These are phyloP conservation scores for Circinella minor DNA, from an alignment of 371 early-diverging fungal species.

Conservation along the genomic window DNA sequence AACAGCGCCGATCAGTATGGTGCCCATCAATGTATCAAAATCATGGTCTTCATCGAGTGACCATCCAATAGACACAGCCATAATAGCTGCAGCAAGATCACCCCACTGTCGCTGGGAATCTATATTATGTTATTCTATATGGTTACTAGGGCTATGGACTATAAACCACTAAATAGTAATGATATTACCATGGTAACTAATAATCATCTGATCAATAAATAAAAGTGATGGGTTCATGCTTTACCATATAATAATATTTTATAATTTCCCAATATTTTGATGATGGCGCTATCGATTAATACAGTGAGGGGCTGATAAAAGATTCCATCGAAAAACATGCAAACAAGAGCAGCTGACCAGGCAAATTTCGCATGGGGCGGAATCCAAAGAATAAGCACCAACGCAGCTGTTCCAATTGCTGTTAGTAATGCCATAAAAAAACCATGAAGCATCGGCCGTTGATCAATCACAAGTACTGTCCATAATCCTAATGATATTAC, in stretches of 20 bases:
- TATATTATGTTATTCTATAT: not conserved
- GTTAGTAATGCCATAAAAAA: conserved; percentile 44
- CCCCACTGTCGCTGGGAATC: conserved; percentile 40
- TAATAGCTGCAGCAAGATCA: conserved; percentile 30
- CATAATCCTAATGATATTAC: conserved; percentile 32
- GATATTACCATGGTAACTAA: too few species aligned
- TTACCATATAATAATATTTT: conserved; percentile 28
- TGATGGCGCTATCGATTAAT: conserved; percentile 29
- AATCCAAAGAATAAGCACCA: conserved; percentile 37
- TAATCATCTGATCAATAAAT: too few species aligned
- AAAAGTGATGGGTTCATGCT: not conserved
- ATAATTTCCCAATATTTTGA: conserved; percentile 31
- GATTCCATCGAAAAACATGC: conserved; percentile 36
- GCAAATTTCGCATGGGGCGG: conserved; percentile 34
- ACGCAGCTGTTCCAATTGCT: conserved; percentile 36
- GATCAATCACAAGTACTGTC: conserved; percentile 35
- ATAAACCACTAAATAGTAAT: too few species aligned
- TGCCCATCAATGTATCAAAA: conserved; percentile 49
- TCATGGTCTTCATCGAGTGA: conserved; percentile 50
- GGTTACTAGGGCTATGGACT: too few species aligned
- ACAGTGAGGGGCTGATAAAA: conserved; percentile 31
- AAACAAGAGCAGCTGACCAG: conserved; percentile 33
- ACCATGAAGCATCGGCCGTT: conserved; percentile 37
- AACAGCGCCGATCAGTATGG: conserved; percentile 37
- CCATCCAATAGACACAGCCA: conserved; percentile 38